Percentiles rank a stretch among this genome's conserved stretches.
Conservation (phyloP, 495 filamentous ascomycete genomes). For the Thozetella sp. region DNA sequence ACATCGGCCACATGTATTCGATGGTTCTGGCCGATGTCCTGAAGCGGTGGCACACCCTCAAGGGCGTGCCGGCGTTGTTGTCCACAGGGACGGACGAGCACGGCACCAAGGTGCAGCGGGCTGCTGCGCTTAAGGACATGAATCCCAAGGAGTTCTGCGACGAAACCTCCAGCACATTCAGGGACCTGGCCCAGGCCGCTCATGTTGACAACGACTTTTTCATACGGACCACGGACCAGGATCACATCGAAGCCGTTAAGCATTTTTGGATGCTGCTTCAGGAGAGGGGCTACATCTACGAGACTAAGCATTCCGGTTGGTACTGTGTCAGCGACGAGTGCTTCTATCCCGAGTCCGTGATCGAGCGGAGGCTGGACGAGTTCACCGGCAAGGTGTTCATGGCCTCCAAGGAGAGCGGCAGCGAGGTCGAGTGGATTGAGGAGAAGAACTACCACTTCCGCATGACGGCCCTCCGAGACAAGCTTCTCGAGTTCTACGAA, state of each 20-base stretch:
- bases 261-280: conserved; percentile 85
- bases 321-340: conserved; percentile 97
- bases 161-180: conserved; percentile 62
- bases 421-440: conserved; percentile 92
- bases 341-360: conserved; percentile 78
- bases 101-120: conserved; percentile 95
- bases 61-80: conserved; percentile 69
- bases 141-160: conserved; percentile 59
- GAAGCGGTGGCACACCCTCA: conserved; percentile 87
- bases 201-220: conserved; percentile 79
- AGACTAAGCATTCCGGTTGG: conserved; percentile 88
- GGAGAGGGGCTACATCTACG: conserved; percentile 81
- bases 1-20: conserved; percentile 93
- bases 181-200: conserved; percentile 68
- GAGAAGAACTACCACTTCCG: conserved; percentile 96
- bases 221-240: conserved; percentile 83
- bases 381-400: conserved; percentile 79
- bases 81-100: conserved; percentile 97
- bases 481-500: conserved; percentile 76
- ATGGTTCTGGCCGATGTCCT: conserved; percentile 89
- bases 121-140: conserved; percentile 63
- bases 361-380: conserved; percentile 76
- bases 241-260: conserved; percentile 83
- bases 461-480: conserved; percentile 75
- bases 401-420: conserved; percentile 85